A percentile compares a stretch with the other conserved stretches of the same genome.
Conservation (phyloP, 2,329 filamentous ascomycete species). For the Drechslera avenae region DNA sequence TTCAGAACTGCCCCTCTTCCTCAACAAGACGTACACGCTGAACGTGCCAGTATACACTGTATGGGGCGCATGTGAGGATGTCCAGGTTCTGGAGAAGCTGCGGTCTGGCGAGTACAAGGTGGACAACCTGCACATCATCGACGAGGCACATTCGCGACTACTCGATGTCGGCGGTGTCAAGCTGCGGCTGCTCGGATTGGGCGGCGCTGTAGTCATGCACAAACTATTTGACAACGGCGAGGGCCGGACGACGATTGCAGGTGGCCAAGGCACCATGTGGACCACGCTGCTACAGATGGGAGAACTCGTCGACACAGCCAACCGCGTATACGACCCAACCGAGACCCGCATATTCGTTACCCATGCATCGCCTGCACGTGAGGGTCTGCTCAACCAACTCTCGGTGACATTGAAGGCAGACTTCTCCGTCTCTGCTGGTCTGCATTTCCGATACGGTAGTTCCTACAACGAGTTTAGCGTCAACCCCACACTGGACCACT, state of each 20-base stretch:
- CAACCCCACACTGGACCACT: slow-evolving; percentile 96
- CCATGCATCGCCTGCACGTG: slow-evolving; percentile 92
- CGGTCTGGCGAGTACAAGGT: slow-evolving; percentile 98
- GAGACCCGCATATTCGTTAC: slow-evolving; percentile 97
- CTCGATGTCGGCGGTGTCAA: slow-evolving; percentile 95
- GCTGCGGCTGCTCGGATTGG: slow-evolving; percentile 88
- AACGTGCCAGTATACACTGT: slow-evolving; percentile 98
- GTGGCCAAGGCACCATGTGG: slow-evolving; percentile 99
- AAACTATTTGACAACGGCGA: slow-evolving; percentile 99
- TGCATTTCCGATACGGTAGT: slow-evolving; percentile 98
- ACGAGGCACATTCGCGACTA: slow-evolving; percentile 94
- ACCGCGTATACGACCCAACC: slow-evolving; percentile 96
- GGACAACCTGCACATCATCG: slow-evolving; percentile 95
- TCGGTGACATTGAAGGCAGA: slow-evolving; percentile 97
- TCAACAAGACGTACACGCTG: slow-evolving; percentile 85
- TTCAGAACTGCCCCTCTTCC: slow-evolving; percentile 87
- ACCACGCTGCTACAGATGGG: slow-evolving; percentile 98
- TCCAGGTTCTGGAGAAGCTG: slow-evolving; percentile 96
- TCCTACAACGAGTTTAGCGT: slow-evolving; percentile 99
- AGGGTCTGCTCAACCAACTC: slow-evolving; percentile 95
- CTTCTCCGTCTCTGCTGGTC: slow-evolving; percentile 94
- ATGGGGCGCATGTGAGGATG: slow-evolving; percentile 98
- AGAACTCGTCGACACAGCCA: slow-evolving; percentile 95
- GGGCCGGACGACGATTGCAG: slow-evolving; percentile 95
- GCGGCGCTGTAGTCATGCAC: slow-evolving; percentile 98